These are phyloP conservation scores for Apophysomyces trapeziformis DNA, from an alignment of 371 early-diverging fungal species.

Conservation along the genomic window DNA sequence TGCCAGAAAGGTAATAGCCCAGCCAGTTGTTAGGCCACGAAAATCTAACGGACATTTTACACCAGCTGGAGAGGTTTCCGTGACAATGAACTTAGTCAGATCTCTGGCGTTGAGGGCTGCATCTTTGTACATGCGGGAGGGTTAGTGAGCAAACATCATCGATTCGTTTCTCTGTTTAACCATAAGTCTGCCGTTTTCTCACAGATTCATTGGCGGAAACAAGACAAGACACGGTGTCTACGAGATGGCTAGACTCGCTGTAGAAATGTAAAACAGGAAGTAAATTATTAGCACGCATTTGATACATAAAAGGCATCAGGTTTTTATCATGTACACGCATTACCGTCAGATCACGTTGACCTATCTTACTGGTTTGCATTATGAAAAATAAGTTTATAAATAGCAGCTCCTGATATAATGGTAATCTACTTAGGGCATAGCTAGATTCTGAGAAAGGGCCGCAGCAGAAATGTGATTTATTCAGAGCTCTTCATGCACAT, in stretches of 20 bases:
- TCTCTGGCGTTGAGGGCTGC: constrained; percentile 79
- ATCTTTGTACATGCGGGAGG: constrained; percentile 97
- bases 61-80: constrained; percentile 92
- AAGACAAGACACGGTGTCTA: constrained; percentile 51
- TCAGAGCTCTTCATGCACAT: constrained; percentile 14
- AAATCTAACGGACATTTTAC: background rate
- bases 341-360: too few species aligned
- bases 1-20: constrained; percentile 72
- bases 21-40: background rate
- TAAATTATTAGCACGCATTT: background rate
- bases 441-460: too few species aligned
- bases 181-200: background rate
- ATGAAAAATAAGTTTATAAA: too few species aligned
- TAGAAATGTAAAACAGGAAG: constrained; percentile 43
- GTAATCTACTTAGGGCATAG: background rate
- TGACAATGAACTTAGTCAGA: constrained; percentile 83
- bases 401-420: too few species aligned
- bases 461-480: background rate
- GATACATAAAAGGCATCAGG: background rate
- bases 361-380: too few species aligned
- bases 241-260: constrained; percentile 53
- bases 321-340: too few species aligned
- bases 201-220: constrained; percentile 77
- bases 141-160: constrained; percentile 13
- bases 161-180: background rate